A percentile compares a stretch with the other conserved stretches of the same genome.
Evolutionary conservation across 306 rosid species (phyloP).

Genomic region (Cucumis melo): DNA sequence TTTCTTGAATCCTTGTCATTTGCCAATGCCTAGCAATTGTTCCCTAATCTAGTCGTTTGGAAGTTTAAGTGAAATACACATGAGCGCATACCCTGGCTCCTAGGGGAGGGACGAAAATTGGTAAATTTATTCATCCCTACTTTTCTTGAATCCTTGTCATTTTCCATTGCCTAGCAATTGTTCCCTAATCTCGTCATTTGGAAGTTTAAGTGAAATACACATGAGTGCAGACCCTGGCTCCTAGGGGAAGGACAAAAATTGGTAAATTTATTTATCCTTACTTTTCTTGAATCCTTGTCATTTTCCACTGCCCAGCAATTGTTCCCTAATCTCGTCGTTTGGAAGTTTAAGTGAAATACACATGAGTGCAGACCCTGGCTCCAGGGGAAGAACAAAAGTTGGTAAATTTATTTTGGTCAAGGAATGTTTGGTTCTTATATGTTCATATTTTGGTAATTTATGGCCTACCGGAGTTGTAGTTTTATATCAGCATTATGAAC

Average conservation of each 20-base stretch:
- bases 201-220: not conserved
- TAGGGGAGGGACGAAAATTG: not conserved
- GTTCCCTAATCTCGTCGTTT: not conserved
- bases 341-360: not conserved
- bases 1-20: not conserved
- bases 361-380: not conserved
- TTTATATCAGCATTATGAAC: not conserved
- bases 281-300: not conserved
- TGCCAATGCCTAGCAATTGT: not conserved
- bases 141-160: not conserved
- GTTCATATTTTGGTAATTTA: not conserved
- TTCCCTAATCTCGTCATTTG: not conserved
- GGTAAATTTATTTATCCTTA: not conserved
- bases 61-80: not conserved
- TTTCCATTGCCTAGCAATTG: not conserved
- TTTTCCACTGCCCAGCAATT: not conserved
- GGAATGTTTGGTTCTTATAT: not conserved
- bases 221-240: not conserved
- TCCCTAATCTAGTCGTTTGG: not conserved
- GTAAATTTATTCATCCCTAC: not conserved
- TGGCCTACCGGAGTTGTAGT: not conserved
- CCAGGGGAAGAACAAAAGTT: not conserved
- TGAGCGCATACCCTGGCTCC: no score
- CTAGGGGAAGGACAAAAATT: not conserved
- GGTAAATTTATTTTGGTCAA: not conserved